Base-by-base conservation (phyloP, 495 filamentous ascomycete species). In the Usnea hakonensis region DNA sequence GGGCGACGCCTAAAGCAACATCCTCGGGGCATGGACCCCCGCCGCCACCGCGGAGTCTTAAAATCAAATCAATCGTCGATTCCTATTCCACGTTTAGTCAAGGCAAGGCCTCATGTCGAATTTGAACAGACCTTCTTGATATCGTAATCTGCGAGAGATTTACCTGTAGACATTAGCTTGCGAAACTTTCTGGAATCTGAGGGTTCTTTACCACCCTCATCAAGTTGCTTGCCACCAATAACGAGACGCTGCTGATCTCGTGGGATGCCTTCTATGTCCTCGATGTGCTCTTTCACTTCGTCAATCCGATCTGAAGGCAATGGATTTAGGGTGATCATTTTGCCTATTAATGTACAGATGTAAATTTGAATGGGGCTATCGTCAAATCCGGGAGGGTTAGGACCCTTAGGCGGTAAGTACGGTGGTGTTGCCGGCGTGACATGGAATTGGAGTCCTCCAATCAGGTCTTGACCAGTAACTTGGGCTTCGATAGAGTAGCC, bases 401-500 rank as follows among this genome's bases (percentile, higher is more conserved):
- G 54, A 21, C 14, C 30, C 2, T 21, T 19, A 19, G 40, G 17
- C 21, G 26, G 55, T 10, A n/a, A 26, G 19, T 2, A 40, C 23
- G 10, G 21, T 5, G n/a, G 37, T 5, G 58, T 69, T 11, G 60
- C 21, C 3, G 79, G 78, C 35, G 73, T 74, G 23, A 81, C 71
- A 57, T 79, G 77, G 41, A 83, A 70, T 40, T 80, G 77, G 13
- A 82, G 50, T 16, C 79, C 80, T 19, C 76, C 73, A 52, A 72
- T 52, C 13, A 61, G 57, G 38, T 82, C 78, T 64, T 71, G 41
- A 16, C 76, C 75, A 0, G 77, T 80, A 0, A 81, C 57, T 46
- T 82, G 81, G 14, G 73, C 72, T 63, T 83, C 79, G 17, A 82
- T 71, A 13, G 73, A 71, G 48, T 82, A 82, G 3, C 78, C 77